Evolutionary conservation across 78 protist species (phyloP), one percentile per base, ranked within the genome.

Genomic region (Monosiga brevicollis): DNA sequence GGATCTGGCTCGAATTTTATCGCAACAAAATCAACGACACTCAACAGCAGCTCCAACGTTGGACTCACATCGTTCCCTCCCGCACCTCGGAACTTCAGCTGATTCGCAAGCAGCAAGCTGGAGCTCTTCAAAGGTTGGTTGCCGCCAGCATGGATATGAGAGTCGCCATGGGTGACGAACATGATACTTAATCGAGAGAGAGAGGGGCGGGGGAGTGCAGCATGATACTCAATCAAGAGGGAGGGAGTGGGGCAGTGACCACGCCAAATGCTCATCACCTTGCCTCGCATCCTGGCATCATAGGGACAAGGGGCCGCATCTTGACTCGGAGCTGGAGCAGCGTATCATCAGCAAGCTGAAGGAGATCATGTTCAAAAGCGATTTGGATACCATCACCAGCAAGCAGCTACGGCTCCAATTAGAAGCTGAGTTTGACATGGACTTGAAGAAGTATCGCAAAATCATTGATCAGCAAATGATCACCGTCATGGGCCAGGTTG

Each of bases 401-500:
- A 73, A 73, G 42, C 73, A 83, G 81, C 73, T 84, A 36, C 87
- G 82, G 37, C 40, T 9, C 6, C 55, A 32, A 23, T 77, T 86
- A 11, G 88, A 86, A 35, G 70, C 11, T 26, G 70, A 43, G 42
- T 86, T 86, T 73, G 54, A 41, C 40, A 40, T 41, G 0, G 39
- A 15, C 34, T 37, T 86, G 38, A 22, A 1, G 42, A 9, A 35
- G 25, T 80, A 35, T 35, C 54, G 73, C 74, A 3, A 80, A 10
- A 77, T 70, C 49, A 86, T 86, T 42, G 84, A 86, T 38, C 78
- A 79, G 79, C 32, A 79, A 41, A 86, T 86, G 83, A 71, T 86
- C 62, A 37, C n/a, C n/a, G 39, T 86, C 20, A 2, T 86, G 78
- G 88, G 88, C 29, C 88, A n/a, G n/a, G n/a, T n/a, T n/a, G n/a